Evolutionary conservation across 108 stramenopile genomes (phyloP), one percentile per base, ranked within the genome.

Genomic region (Fistulifera solaris): DNA sequence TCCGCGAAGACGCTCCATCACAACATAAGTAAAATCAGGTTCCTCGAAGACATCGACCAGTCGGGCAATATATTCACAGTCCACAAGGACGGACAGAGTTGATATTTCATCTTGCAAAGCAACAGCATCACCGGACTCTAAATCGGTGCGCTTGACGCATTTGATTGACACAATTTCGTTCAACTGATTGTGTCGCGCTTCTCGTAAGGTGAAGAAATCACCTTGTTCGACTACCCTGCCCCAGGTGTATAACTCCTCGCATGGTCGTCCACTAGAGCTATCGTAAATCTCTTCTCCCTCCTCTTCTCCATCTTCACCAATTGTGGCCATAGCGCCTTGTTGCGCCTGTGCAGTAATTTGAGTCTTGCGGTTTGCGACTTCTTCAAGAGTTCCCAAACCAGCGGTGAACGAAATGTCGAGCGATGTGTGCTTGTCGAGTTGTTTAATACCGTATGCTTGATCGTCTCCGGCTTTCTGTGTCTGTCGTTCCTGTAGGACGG

Each of bases 1-100:
- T n/a, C 94, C 94, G 38, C 71, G 72, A 58, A 88, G 69, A 19
- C 67, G 67, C 49, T 89, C 93, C 51, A 89, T 63, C 4, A 94
- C 80, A 24, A 94, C 44, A 45, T 70, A 81, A 22, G 71, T 86
- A 25, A 72, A 62, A 38, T 81, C 73, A 0, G 75, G 65, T 54
- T 89, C 84, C 22, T 80, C 82, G 28, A 81, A 80, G 16, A 87
- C 78, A 45, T 85, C 80, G 38, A 71, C 53, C 44, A 94, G 59
- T 40, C 60, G 62, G 55, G 89, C 77, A 59, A 94, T 77, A 47
- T 85, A 74, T 6, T 63, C 65, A 59, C 78, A 77, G 27, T 73
- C 79, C 3, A 68, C 38, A 21, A 88, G 67, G 21, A 67, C 65
- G 17, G 59, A 61, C 28, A 88, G 55, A 6, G 80, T 67, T 16